Evolutionary conservation across 31 red algal genomes (phyloP).

Genomic region (Asparagopsis taxiformis): DNA sequence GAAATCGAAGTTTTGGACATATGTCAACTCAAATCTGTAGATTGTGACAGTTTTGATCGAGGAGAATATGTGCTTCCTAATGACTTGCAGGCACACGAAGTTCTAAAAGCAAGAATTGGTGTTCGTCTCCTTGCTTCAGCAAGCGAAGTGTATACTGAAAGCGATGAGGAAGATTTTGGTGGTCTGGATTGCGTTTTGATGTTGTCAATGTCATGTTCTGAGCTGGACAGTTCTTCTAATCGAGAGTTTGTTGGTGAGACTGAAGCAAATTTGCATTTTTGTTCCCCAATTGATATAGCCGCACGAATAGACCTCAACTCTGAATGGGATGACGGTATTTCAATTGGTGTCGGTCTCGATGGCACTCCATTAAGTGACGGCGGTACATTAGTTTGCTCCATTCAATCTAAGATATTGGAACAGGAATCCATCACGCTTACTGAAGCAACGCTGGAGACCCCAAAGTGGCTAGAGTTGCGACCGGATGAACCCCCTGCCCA

Average conservation of each 20-base stretch:
- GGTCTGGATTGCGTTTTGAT: slow-evolving; percentile 10
- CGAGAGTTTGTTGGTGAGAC: slow-evolving; percentile 23
- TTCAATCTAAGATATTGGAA: slow-evolving; percentile 1
- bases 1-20: no score
- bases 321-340: slow-evolving; percentile 30
- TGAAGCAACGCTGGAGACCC: slow-evolving; percentile 16
- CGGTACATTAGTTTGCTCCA: slow-evolving; percentile 37
- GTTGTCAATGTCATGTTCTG: slow-evolving; percentile 6
- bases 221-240: slow-evolving; percentile 3
- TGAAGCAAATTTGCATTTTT: slow-evolving; percentile 19
- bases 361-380: slow-evolving; percentile 25
- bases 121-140: no score
- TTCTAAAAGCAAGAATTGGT: no score
- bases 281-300: slow-evolving; percentile 15
- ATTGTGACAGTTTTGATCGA: no score
- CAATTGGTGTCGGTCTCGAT: slow-evolving; percentile 16
- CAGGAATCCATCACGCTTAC: slow-evolving; percentile 17
- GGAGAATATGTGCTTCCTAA: no score
- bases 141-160: no score
- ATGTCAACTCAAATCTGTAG: no score
- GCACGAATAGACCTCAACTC: slow-evolving; percentile 41
- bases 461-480: slow-evolving; percentile 34
- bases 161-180: not conserved
- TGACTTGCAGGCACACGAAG: no score
- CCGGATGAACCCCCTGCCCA: slow-evolving; percentile 22